Percentiles rank a stretch among this genome's conserved stretches.
phyloP scores from a whole-genome alignment of 805 yeast genomes.

The Spencermartinsiella europaea region DNA sequence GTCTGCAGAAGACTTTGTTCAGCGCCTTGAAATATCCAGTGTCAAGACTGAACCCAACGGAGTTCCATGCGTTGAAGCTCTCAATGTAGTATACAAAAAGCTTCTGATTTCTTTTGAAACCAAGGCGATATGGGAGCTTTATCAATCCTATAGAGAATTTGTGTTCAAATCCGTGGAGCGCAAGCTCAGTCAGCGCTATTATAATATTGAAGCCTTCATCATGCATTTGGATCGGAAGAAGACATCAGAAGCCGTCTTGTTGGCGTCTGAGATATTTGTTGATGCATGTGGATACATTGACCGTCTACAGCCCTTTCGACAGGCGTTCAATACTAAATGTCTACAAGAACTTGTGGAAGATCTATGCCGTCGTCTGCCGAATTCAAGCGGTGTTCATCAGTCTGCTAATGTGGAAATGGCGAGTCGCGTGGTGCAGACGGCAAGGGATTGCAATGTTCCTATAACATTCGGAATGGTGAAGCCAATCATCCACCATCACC shows the following conservation, averaged over 20 bases:
- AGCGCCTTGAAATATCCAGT: not conserved
- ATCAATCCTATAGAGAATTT: not conserved
- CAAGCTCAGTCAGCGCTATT: not conserved
- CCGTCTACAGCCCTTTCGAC: not conserved
- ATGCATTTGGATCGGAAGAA: not conserved
- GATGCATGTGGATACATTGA: not conserved
- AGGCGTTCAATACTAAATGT: not conserved
- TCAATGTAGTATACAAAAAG: conserved; percentile 24
- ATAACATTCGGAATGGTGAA: not conserved
- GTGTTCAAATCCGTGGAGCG: not conserved
- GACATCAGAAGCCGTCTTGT: not conserved
- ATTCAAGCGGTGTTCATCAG: not conserved
- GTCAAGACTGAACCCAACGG: not conserved
- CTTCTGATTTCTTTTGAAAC: conserved; percentile 21
- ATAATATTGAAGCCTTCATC: not conserved
- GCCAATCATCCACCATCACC: not conserved
- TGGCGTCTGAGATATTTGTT: not conserved
- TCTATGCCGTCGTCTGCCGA: not conserved
- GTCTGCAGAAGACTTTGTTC: not conserved
- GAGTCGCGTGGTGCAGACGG: not conserved
- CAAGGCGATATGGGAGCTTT: conserved; percentile 16
- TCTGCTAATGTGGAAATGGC: not conserved
- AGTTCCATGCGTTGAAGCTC: conserved; percentile 3
- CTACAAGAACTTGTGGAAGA: not conserved
- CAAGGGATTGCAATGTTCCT: not conserved